phyloP scores from a whole-genome alignment of 1,284 basidiomycete species.

The Melampsora americana region DNA sequence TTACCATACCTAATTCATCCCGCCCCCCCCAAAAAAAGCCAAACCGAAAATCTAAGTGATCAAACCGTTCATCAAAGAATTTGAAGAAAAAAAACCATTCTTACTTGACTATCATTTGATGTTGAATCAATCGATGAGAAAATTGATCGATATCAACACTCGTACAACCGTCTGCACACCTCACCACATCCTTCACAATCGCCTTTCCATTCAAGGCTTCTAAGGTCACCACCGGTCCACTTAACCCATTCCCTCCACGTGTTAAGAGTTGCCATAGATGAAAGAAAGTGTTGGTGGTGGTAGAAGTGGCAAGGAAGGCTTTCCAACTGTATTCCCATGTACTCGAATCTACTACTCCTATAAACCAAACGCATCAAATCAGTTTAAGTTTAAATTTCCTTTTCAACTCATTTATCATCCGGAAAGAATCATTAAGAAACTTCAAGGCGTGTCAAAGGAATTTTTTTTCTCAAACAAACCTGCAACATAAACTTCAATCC shows the following conservation, averaged over 20 bases:
- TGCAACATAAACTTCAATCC: conserved; percentile 1
- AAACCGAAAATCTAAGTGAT: not conserved
- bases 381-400: not conserved
- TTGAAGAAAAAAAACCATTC: not conserved
- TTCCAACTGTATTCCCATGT: conserved; percentile 11
- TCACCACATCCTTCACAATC: not conserved
- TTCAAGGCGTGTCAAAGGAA: too few relatives aligned
- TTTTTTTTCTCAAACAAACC: too few relatives aligned
- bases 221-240: not conserved
- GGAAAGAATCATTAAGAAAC: too few relatives aligned
- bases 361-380: not conserved
- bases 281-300: not conserved
- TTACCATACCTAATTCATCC: not conserved
- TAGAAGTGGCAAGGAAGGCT: not conserved
- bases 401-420: not conserved
- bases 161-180: not conserved
- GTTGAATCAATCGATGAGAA: not conserved
- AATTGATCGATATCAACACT: conserved; percentile 2
- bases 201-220: not conserved
- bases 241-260: not conserved
- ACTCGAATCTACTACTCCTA: not conserved
- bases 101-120: conserved; percentile 6
- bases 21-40: too few relatives aligned
- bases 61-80: not conserved
- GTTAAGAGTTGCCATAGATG: conserved; percentile 4